These are phyloP conservation scores for Patellaria atrata DNA, from an alignment of 495 filamentous ascomycete species.

Conservation along the genomic window DNA sequence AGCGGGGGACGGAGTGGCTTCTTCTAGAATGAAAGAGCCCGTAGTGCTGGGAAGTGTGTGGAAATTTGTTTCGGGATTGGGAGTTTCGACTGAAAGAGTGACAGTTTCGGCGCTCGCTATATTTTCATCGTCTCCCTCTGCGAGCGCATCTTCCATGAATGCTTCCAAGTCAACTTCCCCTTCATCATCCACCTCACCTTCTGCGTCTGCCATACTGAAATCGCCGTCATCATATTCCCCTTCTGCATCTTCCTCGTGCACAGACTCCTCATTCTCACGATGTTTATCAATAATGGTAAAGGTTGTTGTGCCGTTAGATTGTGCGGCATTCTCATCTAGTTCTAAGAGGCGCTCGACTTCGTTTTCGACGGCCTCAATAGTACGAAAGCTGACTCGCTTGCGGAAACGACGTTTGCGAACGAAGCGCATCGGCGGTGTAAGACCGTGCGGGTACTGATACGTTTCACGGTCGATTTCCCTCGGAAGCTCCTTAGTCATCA, in stretches of 20 bases:
- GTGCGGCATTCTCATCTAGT: constrained; percentile 42
- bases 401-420: constrained; percentile 76
- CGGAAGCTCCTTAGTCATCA: constrained; percentile 49
- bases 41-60: constrained; percentile 7
- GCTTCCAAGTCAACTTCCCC: constrained; percentile 41
- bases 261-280: constrained; percentile 33
- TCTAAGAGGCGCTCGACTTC: constrained; percentile 63
- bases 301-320: constrained; percentile 33
- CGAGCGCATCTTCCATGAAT: constrained; percentile 27
- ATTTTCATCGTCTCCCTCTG: constrained; percentile 23
- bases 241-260: constrained; percentile 16
- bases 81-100: constrained; percentile 15
- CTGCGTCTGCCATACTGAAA: constrained; percentile 30
- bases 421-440: constrained; percentile 83
- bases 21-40: constrained; percentile 5
- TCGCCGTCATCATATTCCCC: constrained; percentile 15
- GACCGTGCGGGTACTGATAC: constrained; percentile 75
- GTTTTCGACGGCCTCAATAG: constrained; percentile 78
- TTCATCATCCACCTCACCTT: constrained; percentile 34
- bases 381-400: constrained; percentile 62
- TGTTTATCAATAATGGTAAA: constrained; percentile 53
- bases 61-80: constrained; percentile 10
- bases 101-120: constrained; percentile 34
- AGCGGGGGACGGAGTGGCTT: constrained; percentile 9
- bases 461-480: constrained; percentile 44